Base-by-base conservation (phyloP, 768 basidiomycete genomes). In the Termitomyces sp. region DNA sequence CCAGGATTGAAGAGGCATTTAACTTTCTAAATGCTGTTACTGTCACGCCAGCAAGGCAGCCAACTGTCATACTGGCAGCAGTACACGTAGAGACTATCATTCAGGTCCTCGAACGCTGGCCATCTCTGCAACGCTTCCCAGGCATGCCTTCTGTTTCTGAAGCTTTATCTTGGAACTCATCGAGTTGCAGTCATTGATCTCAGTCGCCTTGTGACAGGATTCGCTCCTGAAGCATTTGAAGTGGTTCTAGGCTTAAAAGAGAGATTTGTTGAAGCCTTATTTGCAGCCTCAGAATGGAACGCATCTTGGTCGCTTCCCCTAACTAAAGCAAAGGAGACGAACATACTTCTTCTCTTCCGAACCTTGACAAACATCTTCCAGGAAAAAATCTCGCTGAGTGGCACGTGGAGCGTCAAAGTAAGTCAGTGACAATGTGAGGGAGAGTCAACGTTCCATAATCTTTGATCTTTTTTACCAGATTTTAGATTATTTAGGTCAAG, bases 281-380 rank as follows among this genome's bases (percentile, higher is more conserved):
- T 93, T 69, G 74, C 73, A 54, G 88, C 85, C 14, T 81, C 86
- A 3, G 86, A 88, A 51, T 91, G 88, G 86, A 67, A 60, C 67
- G 52, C 75, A 32, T 76, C 82, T 1, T 84, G 84, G 80, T 65
- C 74, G 30, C 68, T 70, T n/a, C 77, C 86, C 0, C 68, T 88
- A 36, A 69, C 76, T 3, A 97, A 93, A 71, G 70, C 84, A 7
- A 77, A 86, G 56, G 94, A 97, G 68, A 96, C 88, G 18, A 98
- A 98, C 66, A 78, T 87, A 1, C 75, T 96, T 59, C 78, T 99
- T 26, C 76, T 89, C 2, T 74, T 97, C 50, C 81, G 95, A 35
- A 87, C 85, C 0, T 64, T 97, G 36, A 85, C 90, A 28, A 99
- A 99, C 70, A 72, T 79, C 35, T 86, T 94, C 66, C 81, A 86